phyloP scores from a whole-genome alignment of 192 early-diverging fungal species.

The Phlyctochytrium arcticum region DNA sequence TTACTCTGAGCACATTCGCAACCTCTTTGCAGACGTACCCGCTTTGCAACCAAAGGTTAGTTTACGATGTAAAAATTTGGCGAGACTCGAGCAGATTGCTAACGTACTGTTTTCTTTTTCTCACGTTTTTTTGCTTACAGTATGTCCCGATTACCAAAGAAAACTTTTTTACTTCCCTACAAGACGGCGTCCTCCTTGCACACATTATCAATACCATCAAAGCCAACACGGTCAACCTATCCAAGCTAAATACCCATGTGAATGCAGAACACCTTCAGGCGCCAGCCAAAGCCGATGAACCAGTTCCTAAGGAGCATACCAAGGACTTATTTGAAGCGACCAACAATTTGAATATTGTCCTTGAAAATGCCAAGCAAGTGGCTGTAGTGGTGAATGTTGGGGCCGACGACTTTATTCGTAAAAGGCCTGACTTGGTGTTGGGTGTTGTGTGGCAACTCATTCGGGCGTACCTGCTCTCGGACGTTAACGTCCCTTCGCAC shows the following conservation, averaged over 20 bases:
- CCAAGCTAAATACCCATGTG: slow-evolving; percentile 10
- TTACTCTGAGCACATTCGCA: slow-evolving; percentile 19
- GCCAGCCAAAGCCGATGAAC: background rate
- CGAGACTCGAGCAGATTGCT: too few relatives aligned
- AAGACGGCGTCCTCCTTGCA: slow-evolving; percentile 19
- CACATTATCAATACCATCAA: slow-evolving; percentile 24
- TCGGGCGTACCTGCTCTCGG: slow-evolving; percentile 12
- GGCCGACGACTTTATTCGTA: slow-evolving; percentile 27
- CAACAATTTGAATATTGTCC: slow-evolving; percentile 10
- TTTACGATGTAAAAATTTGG: background rate
- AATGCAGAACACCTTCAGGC: slow-evolving; percentile 4
- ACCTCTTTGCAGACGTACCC: slow-evolving; percentile 16
- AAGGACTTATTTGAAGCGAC: slow-evolving; percentile 22
- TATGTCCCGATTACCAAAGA: slow-evolving; percentile 18
- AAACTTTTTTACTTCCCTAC: slow-evolving; percentile 9
- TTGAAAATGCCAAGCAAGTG: slow-evolving; percentile 14
- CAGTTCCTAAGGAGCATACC: slow-evolving; percentile 11
- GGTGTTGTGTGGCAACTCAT: slow-evolving; percentile 40
- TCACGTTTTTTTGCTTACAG: background rate
- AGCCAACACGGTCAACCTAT: slow-evolving; percentile 9
- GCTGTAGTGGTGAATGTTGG: slow-evolving; percentile 34
- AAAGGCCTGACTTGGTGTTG: slow-evolving; percentile 27
- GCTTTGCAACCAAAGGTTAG: slow-evolving; percentile 13
- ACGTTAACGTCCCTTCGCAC: slow-evolving; percentile 22
- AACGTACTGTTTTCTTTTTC: background rate